Percentiles rank a stretch among this genome's conserved stretches.
phyloP scores from a whole-genome alignment of 140 eudicot species.

The Oenanthe javanica region DNA sequence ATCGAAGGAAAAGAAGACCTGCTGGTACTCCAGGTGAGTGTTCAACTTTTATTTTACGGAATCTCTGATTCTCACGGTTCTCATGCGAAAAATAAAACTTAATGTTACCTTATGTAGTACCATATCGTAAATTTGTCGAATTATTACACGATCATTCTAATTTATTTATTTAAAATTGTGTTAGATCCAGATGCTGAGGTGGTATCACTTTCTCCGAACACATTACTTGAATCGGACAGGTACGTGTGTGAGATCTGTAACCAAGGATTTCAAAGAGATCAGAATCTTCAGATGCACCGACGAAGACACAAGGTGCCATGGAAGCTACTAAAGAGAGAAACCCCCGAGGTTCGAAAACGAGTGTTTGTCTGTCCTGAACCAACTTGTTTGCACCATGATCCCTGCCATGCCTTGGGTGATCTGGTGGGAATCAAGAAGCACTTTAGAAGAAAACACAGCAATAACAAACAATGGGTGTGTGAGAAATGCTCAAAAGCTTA shows the following conservation, averaged over 20 bases:
- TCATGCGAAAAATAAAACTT: too few relatives aligned
- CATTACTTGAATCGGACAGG: constrained; percentile 50
- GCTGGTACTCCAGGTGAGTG: constrained; percentile 57
- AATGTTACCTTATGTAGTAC: neutral
- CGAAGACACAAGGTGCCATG: constrained; percentile 69
- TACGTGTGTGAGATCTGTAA: constrained; percentile 71
- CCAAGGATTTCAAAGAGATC: constrained; percentile 68
- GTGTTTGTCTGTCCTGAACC: constrained; percentile 67
- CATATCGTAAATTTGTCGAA: too few relatives aligned
- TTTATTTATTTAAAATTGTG: neutral
- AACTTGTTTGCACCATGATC: constrained; percentile 52
- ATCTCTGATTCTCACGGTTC: too few relatives aligned
- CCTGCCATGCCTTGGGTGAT: constrained; percentile 63
- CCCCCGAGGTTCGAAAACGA: constrained; percentile 47
- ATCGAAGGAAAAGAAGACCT: constrained; percentile 55
- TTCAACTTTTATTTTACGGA: too few relatives aligned
- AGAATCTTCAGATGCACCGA: constrained; percentile 66
- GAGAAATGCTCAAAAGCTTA: constrained; percentile 58
- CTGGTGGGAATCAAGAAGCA: constrained; percentile 64
- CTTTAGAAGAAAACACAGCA: constrained; percentile 57
- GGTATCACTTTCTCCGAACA: constrained; percentile 51
- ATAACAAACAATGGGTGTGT: constrained; percentile 59
- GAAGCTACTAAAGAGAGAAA: constrained; percentile 52
- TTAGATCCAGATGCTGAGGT: constrained; percentile 78
- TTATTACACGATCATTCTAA: neutral